These are phyloP conservation scores for Vinca minor DNA, from an alignment of 257 asterid genomes.

Conservation along the genomic window DNA sequence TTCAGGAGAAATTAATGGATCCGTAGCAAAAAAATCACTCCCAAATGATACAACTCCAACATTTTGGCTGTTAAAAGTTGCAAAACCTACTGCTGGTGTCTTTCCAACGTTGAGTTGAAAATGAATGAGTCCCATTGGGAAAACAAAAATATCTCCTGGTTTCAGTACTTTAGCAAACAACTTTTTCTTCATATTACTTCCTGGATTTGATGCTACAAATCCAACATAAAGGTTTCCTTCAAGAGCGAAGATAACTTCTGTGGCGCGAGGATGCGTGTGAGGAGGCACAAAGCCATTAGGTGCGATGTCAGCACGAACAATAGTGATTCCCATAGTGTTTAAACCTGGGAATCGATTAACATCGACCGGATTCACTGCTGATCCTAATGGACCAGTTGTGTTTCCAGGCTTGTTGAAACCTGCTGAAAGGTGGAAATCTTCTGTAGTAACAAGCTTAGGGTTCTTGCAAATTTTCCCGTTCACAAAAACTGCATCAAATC, in stretches of 20 bases:
- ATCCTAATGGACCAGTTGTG: not conserved
- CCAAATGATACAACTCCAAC: not conserved
- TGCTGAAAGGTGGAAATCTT: conserved; percentile 2
- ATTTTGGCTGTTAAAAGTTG: not conserved
- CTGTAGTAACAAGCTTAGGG: not conserved
- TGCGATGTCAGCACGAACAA: not conserved
- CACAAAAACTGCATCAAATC: conserved; percentile 1
- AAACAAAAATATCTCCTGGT: not conserved
- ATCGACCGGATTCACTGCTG: not conserved
- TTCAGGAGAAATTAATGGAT: not conserved
- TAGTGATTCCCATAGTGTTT: not conserved
- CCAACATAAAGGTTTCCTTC: conserved; percentile 3
- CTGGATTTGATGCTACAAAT: not conserved
- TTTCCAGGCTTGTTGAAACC: conserved; percentile 5
- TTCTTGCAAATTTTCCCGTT: conserved; percentile 11
- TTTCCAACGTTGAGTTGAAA: conserved; percentile 5
- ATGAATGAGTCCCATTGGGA: conserved; percentile 1
- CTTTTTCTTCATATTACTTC: not conserved
- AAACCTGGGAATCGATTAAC: conserved; percentile 1
- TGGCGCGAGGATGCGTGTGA: conserved; percentile 1
- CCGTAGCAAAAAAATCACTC: conserved; percentile 6
- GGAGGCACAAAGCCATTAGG: not conserved
- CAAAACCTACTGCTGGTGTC: not conserved
- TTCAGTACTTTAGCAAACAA: not conserved
- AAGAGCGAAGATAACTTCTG: not conserved